Evolutionary conservation across 768 basidiomycete species (phyloP).

Genomic region (Clathrus columnatus): DNA sequence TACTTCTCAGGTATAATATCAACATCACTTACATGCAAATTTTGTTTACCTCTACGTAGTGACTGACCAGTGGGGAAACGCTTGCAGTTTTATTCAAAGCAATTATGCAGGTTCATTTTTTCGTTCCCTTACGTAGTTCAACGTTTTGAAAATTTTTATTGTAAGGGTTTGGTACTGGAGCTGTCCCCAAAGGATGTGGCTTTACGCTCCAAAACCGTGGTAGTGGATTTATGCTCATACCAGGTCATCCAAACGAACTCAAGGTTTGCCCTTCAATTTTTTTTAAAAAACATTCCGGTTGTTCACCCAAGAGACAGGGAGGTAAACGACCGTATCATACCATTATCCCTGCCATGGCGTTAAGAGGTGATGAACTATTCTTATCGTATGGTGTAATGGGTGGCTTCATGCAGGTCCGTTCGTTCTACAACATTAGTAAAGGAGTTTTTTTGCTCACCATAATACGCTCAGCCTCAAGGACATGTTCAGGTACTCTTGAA

Average conservation of each 20-base stretch:
- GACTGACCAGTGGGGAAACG: constrained; percentile 81
- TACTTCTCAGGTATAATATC: constrained; percentile 74
- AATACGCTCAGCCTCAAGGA: constrained; percentile 75
- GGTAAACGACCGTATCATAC: constrained; percentile 90
- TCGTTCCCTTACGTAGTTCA: too few relatives aligned
- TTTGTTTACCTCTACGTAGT: constrained; percentile 32
- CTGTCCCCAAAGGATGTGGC: constrained; percentile 88
- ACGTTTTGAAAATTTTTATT: too few relatives aligned
- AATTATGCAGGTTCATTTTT: constrained; percentile 62
- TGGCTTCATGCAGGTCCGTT: constrained; percentile 71
- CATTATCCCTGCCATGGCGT: constrained; percentile 86
- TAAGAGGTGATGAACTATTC: constrained; percentile 72
- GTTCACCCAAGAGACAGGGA: too few relatives aligned
- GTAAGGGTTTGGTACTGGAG: constrained; percentile 83
- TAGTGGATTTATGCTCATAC: constrained; percentile 66
- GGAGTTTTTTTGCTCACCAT: neutral
- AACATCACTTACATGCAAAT: neutral
- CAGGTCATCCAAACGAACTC: constrained; percentile 80
- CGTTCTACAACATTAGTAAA: neutral
- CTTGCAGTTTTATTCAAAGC: constrained; percentile 83
- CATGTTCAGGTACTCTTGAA: constrained; percentile 93
- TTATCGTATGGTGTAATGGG: constrained; percentile 90
- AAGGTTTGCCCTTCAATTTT: too few relatives aligned
- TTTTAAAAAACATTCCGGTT: too few relatives aligned
- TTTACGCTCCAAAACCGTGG: constrained; percentile 97